phyloP scores from a whole-genome alignment of 2,329 filamentous ascomycete species.

The Keithomyces neogunnii region DNA sequence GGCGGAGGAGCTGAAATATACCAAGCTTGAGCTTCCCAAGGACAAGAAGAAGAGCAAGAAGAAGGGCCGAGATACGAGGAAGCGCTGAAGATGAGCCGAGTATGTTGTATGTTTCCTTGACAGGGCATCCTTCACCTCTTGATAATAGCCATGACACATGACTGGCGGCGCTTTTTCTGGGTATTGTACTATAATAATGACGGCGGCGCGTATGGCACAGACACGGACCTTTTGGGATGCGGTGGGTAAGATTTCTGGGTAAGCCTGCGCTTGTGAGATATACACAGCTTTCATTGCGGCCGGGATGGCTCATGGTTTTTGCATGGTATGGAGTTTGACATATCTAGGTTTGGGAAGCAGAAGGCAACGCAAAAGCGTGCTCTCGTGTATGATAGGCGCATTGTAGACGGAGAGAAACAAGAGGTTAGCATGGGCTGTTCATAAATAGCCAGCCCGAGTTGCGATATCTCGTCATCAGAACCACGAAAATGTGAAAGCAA shows the following conservation, averaged over 20 bases:
- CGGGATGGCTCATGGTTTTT: background rate
- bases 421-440: background rate
- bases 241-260: background rate
- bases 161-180: background rate
- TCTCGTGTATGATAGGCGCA: background rate
- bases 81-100: constrained; percentile 22
- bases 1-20: constrained; percentile 50
- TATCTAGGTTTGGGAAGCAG: background rate
- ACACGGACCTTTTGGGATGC: background rate
- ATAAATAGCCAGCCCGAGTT: no score
- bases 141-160: background rate
- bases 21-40: constrained; percentile 53
- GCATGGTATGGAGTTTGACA: background rate
- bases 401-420: background rate
- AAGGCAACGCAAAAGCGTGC: background rate
- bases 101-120: background rate
- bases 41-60: constrained; percentile 57
- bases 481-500: no score
- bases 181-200: constrained; percentile 1
- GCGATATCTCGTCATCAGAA: no score
- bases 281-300: background rate
- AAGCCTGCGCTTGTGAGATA: background rate
- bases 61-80: constrained; percentile 49
- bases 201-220: background rate
- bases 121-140: background rate